A percentile compares a stretch with the other conserved stretches of the same genome.
These are phyloP conservation scores for Zymoseptoria tritici DNA, from an alignment of 2,329 filamentous ascomycete species.

Conservation along the genomic window DNA sequence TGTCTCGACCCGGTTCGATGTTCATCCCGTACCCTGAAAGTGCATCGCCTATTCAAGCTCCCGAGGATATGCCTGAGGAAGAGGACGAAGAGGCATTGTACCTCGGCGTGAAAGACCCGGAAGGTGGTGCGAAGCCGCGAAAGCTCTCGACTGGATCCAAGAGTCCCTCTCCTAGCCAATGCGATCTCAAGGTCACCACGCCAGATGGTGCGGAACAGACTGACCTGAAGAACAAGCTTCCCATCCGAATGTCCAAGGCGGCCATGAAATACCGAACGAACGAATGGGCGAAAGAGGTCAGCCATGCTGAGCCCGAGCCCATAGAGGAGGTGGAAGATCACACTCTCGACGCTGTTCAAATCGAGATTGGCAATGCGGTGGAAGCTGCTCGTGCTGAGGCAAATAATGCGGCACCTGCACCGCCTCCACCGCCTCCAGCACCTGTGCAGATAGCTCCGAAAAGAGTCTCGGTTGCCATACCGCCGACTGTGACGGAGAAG, in stretches of 20 bases:
- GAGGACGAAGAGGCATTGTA: constrained; percentile 16
- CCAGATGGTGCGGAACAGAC: not conserved
- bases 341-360: constrained; percentile 35
- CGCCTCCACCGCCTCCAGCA: constrained; percentile 10
- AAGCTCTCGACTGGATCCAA: not conserved
- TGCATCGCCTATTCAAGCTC: constrained; percentile 1
- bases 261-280: constrained; percentile 82
- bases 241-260: constrained; percentile 64
- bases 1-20: constrained; percentile 12
- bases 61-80: constrained; percentile 11
- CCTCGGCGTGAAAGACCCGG: constrained; percentile 6
- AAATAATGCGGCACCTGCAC: constrained; percentile 17
- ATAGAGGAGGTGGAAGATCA: constrained; percentile 22
- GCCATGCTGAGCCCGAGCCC: constrained; percentile 61
- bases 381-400: constrained; percentile 28
- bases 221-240: constrained; percentile 54
- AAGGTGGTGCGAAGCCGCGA: not conserved
- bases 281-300: constrained; percentile 91
- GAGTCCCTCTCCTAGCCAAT: not conserved
- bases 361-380: constrained; percentile 41
- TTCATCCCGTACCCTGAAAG: constrained; percentile 6
- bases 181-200: not conserved
- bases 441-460: not conserved
- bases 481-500: not conserved
- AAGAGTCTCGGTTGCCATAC: not conserved